Conservation (phyloP, 805 yeast species). For the Lachancea sp. region DNA sequence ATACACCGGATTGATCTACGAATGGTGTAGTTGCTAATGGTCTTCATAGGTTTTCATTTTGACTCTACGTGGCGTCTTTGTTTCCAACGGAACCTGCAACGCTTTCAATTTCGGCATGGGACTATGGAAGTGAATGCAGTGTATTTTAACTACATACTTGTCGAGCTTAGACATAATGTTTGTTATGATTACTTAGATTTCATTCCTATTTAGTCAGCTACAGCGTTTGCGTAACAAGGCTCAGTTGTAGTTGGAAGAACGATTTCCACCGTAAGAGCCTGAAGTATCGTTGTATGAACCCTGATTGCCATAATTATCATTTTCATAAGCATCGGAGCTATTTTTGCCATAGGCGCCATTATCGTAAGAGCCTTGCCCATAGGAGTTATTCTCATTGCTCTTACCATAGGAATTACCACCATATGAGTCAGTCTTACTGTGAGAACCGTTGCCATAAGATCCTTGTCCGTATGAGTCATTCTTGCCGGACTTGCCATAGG, state of each 20-base stretch:
- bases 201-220: too few relatives aligned
- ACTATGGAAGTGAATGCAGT: too few relatives aligned
- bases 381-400: conserved; percentile 22
- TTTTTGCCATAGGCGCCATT: conserved; percentile 26
- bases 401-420: conserved; percentile 19
- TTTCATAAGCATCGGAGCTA: conserved; percentile 20
- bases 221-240: too few relatives aligned
- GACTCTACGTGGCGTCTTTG: too few relatives aligned
- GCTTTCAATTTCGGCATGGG: too few relatives aligned
- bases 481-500: conserved; percentile 3
- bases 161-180: too few relatives aligned
- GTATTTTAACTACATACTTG: too few relatives aligned
- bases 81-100: too few relatives aligned
- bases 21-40: too few relatives aligned
- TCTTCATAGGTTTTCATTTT: too few relatives aligned
- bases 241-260: neutral
- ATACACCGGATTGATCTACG: too few relatives aligned
- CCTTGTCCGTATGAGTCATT: conserved; percentile 3
- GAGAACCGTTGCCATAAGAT: conserved; percentile 19
- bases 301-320: conserved; percentile 15
- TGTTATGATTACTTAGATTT: too few relatives aligned
- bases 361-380: conserved; percentile 19
- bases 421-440: conserved; percentile 13
- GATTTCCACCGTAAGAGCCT: conserved; percentile 10
- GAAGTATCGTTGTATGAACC: conserved; percentile 26